These are phyloP conservation scores for Tulasnella calospora DNA, from an alignment of 768 basidiomycete genomes.

Conservation along the genomic window DNA sequence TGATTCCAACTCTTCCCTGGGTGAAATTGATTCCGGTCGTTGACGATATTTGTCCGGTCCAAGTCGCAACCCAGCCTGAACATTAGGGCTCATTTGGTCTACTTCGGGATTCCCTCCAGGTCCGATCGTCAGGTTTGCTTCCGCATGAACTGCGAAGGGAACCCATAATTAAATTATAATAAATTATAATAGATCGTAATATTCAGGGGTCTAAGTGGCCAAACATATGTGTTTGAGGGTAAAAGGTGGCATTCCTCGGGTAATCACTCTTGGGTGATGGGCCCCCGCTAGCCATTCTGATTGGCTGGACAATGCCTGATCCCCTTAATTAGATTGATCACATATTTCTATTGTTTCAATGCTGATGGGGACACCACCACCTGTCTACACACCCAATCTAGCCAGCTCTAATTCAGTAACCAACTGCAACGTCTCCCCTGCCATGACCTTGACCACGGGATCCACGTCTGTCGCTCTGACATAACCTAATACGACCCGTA, in stretches of 20 bases:
- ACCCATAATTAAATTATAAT: too few relatives aligned
- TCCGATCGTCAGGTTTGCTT: neutral
- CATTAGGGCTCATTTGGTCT: neutral
- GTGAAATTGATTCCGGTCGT: neutral
- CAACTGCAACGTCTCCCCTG: conserved; percentile 57
- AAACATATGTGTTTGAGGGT: neutral
- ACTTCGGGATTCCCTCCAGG: neutral
- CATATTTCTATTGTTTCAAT: too few relatives aligned
- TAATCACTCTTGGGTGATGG: too few relatives aligned
- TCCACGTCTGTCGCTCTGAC: conserved; percentile 69
- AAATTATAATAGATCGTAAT: neutral
- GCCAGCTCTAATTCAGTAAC: conserved; percentile 18
- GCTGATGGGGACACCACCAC: neutral
- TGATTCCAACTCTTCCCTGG: neutral
- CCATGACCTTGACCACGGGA: conserved; percentile 65
- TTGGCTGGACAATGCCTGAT: too few relatives aligned
- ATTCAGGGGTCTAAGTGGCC: neutral
- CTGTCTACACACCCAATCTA: neutral
- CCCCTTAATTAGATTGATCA: too few relatives aligned
- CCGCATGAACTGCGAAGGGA: neutral
- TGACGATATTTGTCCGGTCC: neutral
- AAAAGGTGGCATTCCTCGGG: too few relatives aligned
- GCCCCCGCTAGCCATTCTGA: too few relatives aligned
- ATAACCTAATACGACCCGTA: conserved; percentile 61
- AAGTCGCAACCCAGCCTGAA: neutral